Base-by-base conservation (phyloP, 805 yeast species). In the Metschnikowia rubicola region DNA sequence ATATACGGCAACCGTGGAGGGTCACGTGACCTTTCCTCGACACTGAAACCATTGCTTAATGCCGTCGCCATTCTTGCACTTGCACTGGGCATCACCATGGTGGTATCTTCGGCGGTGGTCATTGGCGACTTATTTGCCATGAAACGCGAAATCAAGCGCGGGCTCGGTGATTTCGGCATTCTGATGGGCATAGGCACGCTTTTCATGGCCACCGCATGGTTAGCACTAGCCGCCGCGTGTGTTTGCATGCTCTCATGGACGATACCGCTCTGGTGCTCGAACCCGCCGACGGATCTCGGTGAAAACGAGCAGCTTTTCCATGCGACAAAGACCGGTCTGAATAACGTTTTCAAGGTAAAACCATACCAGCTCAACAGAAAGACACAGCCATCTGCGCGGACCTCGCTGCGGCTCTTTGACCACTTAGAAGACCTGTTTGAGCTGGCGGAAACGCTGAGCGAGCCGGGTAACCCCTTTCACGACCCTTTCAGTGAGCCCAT, bases 261-360 rank as follows among this genome's bases (percentile, higher is more conserved):
- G 6, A 45, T 69, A 8, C 75, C 75, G 1, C 35, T 51, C 47
- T 52, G 86, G 86, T 81, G 84, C 65, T 76, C 79, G 8, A 74
- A 78, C 42, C 79, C 81, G 4, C 58, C 61, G 1, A 61, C 49
- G 4, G 61, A 58, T n/a, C 54, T 55, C n/a, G 58, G 55, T 2
- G 66, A 59, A 9, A 30, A 35, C 8, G 50, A 41, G 8, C 39
- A 46, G 7, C 12, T 29, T 19, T 37, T 19, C 29, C 39, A 39
- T 10, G 26, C 26, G 26, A 21, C 26, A 21, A 36, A 5, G 13
- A 28, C n/a, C 10, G 30, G 10, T 34, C 11, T 34, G 6, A n/a
- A 30, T 8, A 8, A 13, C 12, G 33, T 17, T 12, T 48, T 41
- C 41, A 34, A 21, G 7, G 44, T 37, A 9, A 44, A 36, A 10